Evolutionary conservation across 441 rosid species (phyloP).

Genomic region (Pelargonium fulgidum): DNA sequence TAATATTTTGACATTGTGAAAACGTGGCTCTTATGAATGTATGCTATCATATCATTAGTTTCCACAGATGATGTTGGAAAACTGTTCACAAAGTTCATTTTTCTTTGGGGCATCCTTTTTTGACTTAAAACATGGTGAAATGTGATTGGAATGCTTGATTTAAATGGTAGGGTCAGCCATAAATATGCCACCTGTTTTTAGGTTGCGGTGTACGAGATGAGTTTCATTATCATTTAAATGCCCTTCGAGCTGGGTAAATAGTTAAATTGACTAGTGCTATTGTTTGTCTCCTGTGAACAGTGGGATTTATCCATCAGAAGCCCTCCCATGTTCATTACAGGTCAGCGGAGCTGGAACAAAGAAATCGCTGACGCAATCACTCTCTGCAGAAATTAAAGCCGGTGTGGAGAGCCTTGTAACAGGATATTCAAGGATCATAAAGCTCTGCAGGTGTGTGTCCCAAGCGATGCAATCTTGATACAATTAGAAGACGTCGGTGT

Average conservation of each 20-base stretch:
- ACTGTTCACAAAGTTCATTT: neutral
- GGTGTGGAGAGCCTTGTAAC: neutral
- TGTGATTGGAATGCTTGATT: neutral
- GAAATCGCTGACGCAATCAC: slow-evolving; percentile 7
- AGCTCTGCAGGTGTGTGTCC: slow-evolving; percentile 18
- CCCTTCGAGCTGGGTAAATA: neutral
- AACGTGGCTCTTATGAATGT: neutral
- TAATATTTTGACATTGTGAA: neutral
- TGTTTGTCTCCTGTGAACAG: slow-evolving; percentile 9
- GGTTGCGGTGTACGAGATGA: no score
- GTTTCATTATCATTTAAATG: neutral
- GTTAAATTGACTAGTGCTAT: neutral
- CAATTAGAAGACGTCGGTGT: neutral
- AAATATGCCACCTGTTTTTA: no score
- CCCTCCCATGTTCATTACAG: slow-evolving; percentile 9
- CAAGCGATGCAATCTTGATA: neutral
- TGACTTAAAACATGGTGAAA: neutral
- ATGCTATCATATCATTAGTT: neutral
- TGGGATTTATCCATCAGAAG: slow-evolving; percentile 21
- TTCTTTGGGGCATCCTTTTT: neutral
- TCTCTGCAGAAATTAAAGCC: neutral
- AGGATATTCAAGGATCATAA: slow-evolving; percentile 13
- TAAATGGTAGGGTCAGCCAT: no score
- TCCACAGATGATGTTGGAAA: neutral
- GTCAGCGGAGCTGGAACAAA: neutral